phyloP scores from a whole-genome alignment of 1,284 basidiomycete species.

The Marasmius sp. region DNA sequence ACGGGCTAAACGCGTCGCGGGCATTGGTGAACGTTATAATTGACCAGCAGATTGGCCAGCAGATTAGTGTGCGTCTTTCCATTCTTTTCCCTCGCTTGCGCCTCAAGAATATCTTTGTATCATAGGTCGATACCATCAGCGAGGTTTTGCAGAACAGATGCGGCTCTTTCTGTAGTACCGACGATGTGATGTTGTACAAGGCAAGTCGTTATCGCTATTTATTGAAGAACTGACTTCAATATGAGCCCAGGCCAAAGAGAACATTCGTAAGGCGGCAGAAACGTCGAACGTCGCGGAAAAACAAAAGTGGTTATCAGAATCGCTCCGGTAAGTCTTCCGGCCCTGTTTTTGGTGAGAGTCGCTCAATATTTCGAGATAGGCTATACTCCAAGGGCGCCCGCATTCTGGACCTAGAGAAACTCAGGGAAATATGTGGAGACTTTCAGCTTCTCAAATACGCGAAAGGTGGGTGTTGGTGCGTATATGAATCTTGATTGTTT shows the following conservation, averaged over 20 bases:
- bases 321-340: constrained; percentile 58
- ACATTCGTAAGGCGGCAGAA: constrained; percentile 87
- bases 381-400: constrained; percentile 87
- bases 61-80: constrained; percentile 75
- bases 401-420: constrained; percentile 81
- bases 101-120: neutral
- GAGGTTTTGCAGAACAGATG: constrained; percentile 93
- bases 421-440: constrained; percentile 83
- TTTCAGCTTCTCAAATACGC: constrained; percentile 85
- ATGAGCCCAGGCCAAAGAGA: constrained; percentile 80
- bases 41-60: constrained; percentile 95
- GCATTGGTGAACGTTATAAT: constrained; percentile 94
- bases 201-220: constrained; percentile 34
- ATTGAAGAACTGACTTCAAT: constrained; percentile 6
- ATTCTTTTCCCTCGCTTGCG: neutral
- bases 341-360: constrained; percentile 1
- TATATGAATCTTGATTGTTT: neutral
- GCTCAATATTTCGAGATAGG: constrained; percentile 36
- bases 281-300: constrained; percentile 72
- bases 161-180: constrained; percentile 96
- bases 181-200: constrained; percentile 98
- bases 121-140: constrained; percentile 91
- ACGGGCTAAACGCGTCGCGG: constrained; percentile 82
- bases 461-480: constrained; percentile 50
- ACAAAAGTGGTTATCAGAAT: constrained; percentile 78